Evolutionary conservation across 2,329 filamentous ascomycete species (phyloP), one percentile per base, ranked within the genome.

Genomic region (Ilyonectria destructans): DNA sequence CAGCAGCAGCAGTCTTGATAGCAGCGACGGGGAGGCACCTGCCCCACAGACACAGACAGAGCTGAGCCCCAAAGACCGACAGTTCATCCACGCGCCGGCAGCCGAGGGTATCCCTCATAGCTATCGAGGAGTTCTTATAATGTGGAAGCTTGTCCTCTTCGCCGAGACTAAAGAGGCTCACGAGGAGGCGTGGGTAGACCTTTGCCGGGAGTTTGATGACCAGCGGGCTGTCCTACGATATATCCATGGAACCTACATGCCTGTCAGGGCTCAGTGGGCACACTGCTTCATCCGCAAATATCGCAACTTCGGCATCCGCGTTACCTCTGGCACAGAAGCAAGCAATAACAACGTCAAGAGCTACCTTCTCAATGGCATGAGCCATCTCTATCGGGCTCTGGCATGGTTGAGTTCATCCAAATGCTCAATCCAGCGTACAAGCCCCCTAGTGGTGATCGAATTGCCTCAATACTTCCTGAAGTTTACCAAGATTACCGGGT

Each of bases 271-370:
- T 13, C 58, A 62, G 48, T 67, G 43, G 58, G 64, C 58, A 57
- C 58, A 37, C 33, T 67, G 58, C 46, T 67, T 67, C 26, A 67
- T 67, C 49, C 49, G 55, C 23, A 57, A 61, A 26, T 67, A 62
- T 58, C 58, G 58, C 58, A 67, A 67, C 57, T 67, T 67, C 29
- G 58, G 63, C 26, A 67, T 67, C 37, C 48, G 62, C 12, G 55
- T 65, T 19, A 65, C 62, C 46, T 65, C 62, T 58, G 45, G 62
- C 33, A 65, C 55, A 49, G 55, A 65, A 40, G 62, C 62, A 49
- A 65, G 62, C 31, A 65, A 59, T 40, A 65, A 65, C 55, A 59
- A 65, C 31, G 26, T 55, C 55, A 65, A 65, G 46, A 65, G 62
- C 45, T 65, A 65, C 46, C 62, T 65, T 52, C 62, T 65, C 17